Evolutionary conservation across 352 stramenopile species (phyloP).

Genomic region (Phytophthora melonis): DNA sequence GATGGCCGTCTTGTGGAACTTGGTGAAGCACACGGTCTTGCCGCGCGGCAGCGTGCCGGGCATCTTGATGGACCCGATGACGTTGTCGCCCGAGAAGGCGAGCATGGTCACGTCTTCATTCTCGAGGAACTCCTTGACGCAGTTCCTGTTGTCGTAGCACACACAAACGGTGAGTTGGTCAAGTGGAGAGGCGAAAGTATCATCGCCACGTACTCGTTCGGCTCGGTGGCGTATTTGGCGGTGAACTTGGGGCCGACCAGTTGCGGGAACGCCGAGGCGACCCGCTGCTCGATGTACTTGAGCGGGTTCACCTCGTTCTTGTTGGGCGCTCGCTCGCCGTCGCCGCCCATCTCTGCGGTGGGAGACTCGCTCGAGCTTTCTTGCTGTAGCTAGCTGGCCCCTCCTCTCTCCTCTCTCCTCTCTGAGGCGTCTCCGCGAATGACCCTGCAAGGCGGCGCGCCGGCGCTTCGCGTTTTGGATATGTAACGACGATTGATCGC

Average conservation of each 20-base stretch:
- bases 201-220: slow-evolving; percentile 68
- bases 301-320: slow-evolving; percentile 82
- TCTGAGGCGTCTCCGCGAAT: slow-evolving; percentile 9
- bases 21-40: slow-evolving; percentile 94
- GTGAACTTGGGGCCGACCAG: slow-evolving; percentile 79
- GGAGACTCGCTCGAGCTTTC: not conserved
- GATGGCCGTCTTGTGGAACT: slow-evolving; percentile 86
- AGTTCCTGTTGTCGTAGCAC: slow-evolving; percentile 40
- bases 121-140: slow-evolving; percentile 91
- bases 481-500: slow-evolving; percentile 16
- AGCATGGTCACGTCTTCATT: slow-evolving; percentile 88
- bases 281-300: slow-evolving; percentile 88
- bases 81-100: slow-evolving; percentile 91
- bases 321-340: slow-evolving; percentile 28
- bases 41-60: slow-evolving; percentile 84
- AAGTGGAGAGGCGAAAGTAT: not conserved
- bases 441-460: slow-evolving; percentile 13
- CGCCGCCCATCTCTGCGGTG: slow-evolving; percentile 54
- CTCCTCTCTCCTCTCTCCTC: not conserved
- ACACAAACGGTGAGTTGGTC: not conserved
- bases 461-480: slow-evolving; percentile 35
- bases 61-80: slow-evolving; percentile 89
- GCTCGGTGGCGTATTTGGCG: slow-evolving; percentile 84
- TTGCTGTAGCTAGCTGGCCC: not conserved
- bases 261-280: slow-evolving; percentile 71